Evolutionary conservation across 2,329 filamentous ascomycete species (phyloP).

Genomic region (Bipolaris oryzae): DNA sequence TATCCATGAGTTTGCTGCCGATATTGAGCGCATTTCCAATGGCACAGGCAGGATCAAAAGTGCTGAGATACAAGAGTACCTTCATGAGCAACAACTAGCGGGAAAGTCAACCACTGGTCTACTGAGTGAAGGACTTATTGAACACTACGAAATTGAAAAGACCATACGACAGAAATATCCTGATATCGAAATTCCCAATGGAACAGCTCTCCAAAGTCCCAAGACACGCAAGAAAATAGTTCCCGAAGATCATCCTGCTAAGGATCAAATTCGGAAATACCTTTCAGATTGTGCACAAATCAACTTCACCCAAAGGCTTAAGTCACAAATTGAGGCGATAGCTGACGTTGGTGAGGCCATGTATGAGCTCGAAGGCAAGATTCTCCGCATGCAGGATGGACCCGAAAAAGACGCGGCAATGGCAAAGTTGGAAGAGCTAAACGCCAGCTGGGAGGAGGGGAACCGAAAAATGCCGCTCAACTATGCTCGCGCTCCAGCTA

Average conservation of each 20-base stretch:
- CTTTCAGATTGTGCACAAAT: constrained; percentile 5
- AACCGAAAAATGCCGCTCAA: constrained; percentile 5
- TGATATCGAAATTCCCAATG: constrained; percentile 12
- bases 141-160: constrained; percentile 11
- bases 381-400: constrained; percentile 30
- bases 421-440: constrained; percentile 49
- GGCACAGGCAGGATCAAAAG: constrained; percentile 26
- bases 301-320: constrained; percentile 2
- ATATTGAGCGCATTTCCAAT: constrained; percentile 26
- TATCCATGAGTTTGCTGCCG: constrained; percentile 36
- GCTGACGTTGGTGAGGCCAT: constrained; percentile 36
- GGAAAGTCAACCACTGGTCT: constrained; percentile 32
- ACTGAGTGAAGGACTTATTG: constrained; percentile 14
- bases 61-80: constrained; percentile 23
- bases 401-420: constrained; percentile 27
- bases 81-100: constrained; percentile 26
- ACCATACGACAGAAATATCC: constrained; percentile 20
- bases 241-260: constrained; percentile 13
- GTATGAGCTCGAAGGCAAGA: constrained; percentile 36
- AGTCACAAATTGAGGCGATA: constrained; percentile 20
- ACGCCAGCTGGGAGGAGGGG: constrained; percentile 19
- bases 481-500: constrained; percentile 7
- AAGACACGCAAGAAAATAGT: not conserved
- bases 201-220: not conserved
- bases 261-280: constrained; percentile 8